A percentile compares a stretch with the other conserved stretches of the same genome.
Conservation (phyloP, 1,284 basidiomycete species). For the Ceratobasidium sp. region DNA sequence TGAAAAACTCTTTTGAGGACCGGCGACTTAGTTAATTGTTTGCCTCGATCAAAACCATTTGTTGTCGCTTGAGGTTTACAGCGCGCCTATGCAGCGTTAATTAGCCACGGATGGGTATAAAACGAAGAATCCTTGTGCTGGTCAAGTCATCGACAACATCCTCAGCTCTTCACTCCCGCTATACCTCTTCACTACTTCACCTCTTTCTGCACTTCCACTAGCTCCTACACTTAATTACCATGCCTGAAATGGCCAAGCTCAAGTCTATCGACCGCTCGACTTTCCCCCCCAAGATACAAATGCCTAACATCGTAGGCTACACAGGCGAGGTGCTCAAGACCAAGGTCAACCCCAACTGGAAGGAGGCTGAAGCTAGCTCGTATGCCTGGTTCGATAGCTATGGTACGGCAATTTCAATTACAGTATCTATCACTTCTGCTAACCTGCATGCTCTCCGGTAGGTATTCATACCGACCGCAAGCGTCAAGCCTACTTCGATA, state of each 20-base stretch:
- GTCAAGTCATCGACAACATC: background rate
- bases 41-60: no score
- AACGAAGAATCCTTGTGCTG: background rate
- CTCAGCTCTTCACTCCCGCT: background rate
- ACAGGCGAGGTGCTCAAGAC: constrained; percentile 35
- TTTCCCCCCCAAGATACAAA: background rate
- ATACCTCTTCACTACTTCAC: background rate
- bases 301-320: constrained; percentile 43
- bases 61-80: no score
- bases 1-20: no score
- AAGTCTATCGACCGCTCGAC: constrained; percentile 28
- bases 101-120: background rate
- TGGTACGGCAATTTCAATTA: background rate
- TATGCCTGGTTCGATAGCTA: constrained; percentile 44
- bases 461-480: constrained; percentile 32
- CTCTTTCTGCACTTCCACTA: background rate
- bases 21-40: no score
- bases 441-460: background rate
- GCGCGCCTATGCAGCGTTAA: background rate
- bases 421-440: background rate
- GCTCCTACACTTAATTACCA: background rate
- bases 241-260: background rate
- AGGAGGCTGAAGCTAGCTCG: constrained; percentile 40
- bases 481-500: constrained; percentile 35
- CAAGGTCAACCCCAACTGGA: constrained; percentile 43